Conservation (phyloP, 2,329 filamentous ascomycete species). For the Xylariales sp. region DNA sequence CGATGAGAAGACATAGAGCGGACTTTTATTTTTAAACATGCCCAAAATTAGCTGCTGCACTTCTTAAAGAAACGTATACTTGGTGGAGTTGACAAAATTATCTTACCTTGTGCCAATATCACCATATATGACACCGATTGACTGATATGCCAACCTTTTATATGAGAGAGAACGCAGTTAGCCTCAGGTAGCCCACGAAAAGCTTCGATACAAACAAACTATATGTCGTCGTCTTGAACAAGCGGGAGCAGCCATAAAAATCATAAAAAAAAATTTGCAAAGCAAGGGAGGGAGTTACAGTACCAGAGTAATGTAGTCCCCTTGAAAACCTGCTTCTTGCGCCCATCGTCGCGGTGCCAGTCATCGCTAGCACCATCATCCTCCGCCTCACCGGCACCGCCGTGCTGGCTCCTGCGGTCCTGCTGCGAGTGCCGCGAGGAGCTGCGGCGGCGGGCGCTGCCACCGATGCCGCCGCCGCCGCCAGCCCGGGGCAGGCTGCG, state of each 20-base stretch:
- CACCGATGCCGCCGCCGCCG: conserved; percentile 11
- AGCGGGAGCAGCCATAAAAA: conserved; percentile 9
- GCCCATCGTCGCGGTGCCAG: conserved; percentile 25
- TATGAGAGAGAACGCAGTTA: too few species aligned
- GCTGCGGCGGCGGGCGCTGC: conserved; percentile 17
- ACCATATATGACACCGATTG: conserved; percentile 63
- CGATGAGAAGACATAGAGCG: conserved; percentile 69
- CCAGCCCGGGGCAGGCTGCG: conserved; percentile 16
- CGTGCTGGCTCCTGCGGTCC: conserved; percentile 14
- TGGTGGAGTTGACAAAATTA: not conserved
- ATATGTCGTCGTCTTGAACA: too few species aligned
- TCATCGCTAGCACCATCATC: too few species aligned
- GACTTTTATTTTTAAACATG: conserved; percentile 34
- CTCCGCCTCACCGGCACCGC: conserved; percentile 27
- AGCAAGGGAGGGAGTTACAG: conserved; percentile 9
- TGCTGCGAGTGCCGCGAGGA: conserved; percentile 18
- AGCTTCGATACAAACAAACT: too few species aligned
- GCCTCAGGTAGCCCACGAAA: too few species aligned
- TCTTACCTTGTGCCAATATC: conserved; percentile 54
- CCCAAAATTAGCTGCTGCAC: not conserved
- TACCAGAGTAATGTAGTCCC: conserved; percentile 30
- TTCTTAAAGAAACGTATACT: too few species aligned
- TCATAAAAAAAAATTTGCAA: not conserved
- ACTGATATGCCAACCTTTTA: conserved; percentile 57
- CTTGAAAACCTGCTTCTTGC: conserved; percentile 31